Evolutionary conservation across 1,284 basidiomycete species (phyloP).

Genomic region (Leucoagaricus sp.): DNA sequence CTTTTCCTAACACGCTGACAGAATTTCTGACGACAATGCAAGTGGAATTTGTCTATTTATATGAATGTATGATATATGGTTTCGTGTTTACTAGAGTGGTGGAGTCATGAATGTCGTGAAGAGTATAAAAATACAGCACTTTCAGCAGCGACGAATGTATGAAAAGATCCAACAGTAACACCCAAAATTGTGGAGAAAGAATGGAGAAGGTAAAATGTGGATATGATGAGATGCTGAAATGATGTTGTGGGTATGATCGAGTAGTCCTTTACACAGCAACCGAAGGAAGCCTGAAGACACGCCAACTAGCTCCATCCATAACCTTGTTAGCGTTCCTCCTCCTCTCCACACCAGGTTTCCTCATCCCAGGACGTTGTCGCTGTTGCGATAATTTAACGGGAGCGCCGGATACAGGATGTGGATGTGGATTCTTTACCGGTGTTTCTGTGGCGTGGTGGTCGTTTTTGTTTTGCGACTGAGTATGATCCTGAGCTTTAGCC

Average conservation of each 20-base stretch:
- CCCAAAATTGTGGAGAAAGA: neutral
- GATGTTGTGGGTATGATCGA: neutral
- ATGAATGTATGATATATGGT: neutral
- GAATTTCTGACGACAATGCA: too few species aligned
- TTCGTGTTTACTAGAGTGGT: neutral
- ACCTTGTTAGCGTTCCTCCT: slow-evolving; percentile 6
- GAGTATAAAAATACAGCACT: slow-evolving; percentile 1
- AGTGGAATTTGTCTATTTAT: neutral
- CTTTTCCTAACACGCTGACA: too few species aligned
- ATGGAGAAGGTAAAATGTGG: neutral
- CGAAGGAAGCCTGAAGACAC: neutral
- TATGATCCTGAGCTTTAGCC: neutral
- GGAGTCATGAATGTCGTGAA: neutral
- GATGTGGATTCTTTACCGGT: neutral
- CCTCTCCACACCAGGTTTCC: neutral
- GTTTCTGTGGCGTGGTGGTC: too few species aligned
- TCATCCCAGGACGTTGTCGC: neutral
- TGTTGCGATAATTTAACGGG: neutral
- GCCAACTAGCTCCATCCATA: slow-evolving; percentile 7
- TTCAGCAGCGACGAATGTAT: neutral
- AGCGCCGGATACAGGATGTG: neutral
- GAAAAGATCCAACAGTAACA: slow-evolving; percentile 1
- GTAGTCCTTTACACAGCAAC: neutral
- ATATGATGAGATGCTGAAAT: neutral
- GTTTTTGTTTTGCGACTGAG: too few species aligned